Conservation (phyloP, 441 rosid species). For the Syzygium malaccense region DNA sequence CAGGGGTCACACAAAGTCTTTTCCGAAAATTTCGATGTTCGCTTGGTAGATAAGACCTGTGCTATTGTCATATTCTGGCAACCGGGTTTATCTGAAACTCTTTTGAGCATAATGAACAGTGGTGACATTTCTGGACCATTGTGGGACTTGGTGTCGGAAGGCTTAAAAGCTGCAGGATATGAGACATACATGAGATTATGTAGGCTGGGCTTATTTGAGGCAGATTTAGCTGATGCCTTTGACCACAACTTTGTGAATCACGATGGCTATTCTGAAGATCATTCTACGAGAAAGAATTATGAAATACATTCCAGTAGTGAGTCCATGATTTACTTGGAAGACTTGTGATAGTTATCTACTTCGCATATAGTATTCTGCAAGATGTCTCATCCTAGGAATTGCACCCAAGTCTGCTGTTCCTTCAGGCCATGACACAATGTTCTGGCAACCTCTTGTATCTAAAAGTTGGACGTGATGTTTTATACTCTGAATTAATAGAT, state of each 20-base stretch:
- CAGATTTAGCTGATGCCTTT: constrained; percentile 50
- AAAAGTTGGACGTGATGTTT: background rate
- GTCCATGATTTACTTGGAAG: constrained; percentile 52
- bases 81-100: constrained; percentile 35
- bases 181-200: constrained; percentile 52
- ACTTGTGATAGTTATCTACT: constrained; percentile 28
- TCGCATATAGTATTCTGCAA: background rate
- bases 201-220: constrained; percentile 56
- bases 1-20: constrained; percentile 45
- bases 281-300: constrained; percentile 20
- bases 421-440: background rate
- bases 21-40: constrained; percentile 41
- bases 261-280: constrained; percentile 12
- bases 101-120: constrained; percentile 35
- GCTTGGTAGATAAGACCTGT: constrained; percentile 56
- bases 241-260: constrained; percentile 36
- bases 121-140: constrained; percentile 33
- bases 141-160: constrained; percentile 63
- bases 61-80: constrained; percentile 65
- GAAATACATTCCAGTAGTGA: constrained; percentile 40
- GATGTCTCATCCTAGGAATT: background rate
- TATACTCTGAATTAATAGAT: background rate
- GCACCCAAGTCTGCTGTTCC: background rate
- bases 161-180: constrained; percentile 53
- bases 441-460: background rate